Percentiles rank a stretch among this genome's conserved stretches.
Evolutionary conservation across 202 grass and related monocot species (phyloP).

Genomic region (Tripidium arundinaceum): DNA sequence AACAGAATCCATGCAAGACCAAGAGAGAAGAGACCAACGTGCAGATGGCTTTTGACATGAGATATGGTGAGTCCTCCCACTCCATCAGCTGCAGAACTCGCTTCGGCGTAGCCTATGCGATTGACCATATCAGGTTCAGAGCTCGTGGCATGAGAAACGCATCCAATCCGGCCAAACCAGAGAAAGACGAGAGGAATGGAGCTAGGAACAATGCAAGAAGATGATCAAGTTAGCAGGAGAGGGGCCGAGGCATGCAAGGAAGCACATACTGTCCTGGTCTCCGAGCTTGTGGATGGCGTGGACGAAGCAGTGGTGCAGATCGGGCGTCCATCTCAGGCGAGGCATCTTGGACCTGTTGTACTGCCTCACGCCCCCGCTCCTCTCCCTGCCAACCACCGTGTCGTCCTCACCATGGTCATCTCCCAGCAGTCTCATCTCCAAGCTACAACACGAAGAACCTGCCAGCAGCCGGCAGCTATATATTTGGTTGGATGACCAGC

Average conservation of each 20-base stretch:
- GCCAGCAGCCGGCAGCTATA: not conserved
- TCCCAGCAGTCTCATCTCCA: not conserved
- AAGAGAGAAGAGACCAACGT: constrained; percentile 30
- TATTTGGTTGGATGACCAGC: not conserved
- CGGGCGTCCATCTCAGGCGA: constrained; percentile 78
- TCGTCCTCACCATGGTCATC: constrained; percentile 42
- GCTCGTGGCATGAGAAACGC: not conserved
- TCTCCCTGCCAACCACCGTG: constrained; percentile 44
- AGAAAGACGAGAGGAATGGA: not conserved
- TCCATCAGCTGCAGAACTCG: constrained; percentile 72
- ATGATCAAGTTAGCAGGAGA: not conserved
- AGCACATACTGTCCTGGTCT: constrained; percentile 71
- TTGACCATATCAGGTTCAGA: constrained; percentile 8
- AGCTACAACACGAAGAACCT: not conserved
- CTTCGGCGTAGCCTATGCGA: constrained; percentile 72
- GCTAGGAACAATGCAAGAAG: not conserved
- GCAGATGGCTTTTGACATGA: constrained; percentile 79
- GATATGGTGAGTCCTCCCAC: constrained; percentile 70
- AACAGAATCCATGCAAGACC: not conserved
- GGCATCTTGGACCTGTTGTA: constrained; percentile 89
- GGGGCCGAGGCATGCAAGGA: not conserved
- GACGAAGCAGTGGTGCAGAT: constrained; percentile 91
- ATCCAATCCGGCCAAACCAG: not conserved
- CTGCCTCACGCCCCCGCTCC: constrained; percentile 62
- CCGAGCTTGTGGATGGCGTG: constrained; percentile 84